Conservation (phyloP, 768 basidiomycete species). For the Glaciozyma antarctica region DNA sequence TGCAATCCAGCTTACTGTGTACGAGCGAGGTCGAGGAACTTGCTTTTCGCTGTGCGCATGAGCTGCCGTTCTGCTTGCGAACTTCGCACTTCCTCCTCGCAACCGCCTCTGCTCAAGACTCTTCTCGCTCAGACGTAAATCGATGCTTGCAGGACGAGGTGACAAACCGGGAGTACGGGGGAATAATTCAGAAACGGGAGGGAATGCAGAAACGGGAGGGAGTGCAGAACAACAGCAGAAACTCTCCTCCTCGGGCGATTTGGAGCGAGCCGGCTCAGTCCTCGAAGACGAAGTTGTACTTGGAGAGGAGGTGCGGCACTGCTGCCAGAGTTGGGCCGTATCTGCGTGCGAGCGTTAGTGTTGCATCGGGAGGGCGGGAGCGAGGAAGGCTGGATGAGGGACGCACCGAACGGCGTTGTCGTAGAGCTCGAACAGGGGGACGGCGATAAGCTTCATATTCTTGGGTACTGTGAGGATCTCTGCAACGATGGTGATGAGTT, state of each 20-base stretch:
- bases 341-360: slow-evolving; percentile 38
- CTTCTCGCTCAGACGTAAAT: too few relatives aligned
- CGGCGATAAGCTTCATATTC: slow-evolving; percentile 97
- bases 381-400: neutral
- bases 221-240: neutral
- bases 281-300: slow-evolving; percentile 38
- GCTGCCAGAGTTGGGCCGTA: slow-evolving; percentile 92
- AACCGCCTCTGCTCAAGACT: too few relatives aligned
- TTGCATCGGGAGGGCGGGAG: neutral
- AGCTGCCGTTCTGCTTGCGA: too few relatives aligned
- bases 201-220: too few relatives aligned
- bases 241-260: neutral
- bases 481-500: slow-evolving; percentile 37
- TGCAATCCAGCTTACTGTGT: too few relatives aligned
- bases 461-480: slow-evolving; percentile 93
- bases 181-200: too few relatives aligned
- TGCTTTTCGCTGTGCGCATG: too few relatives aligned
- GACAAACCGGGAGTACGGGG: too few relatives aligned
- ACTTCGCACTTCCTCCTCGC: too few relatives aligned
- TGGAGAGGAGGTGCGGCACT: slow-evolving; percentile 81
- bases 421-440: slow-evolving; percentile 92
- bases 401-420: slow-evolving; percentile 82
- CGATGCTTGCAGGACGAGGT: too few relatives aligned
- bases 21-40: too few relatives aligned
- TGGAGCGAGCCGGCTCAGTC: neutral